phyloP scores from a whole-genome alignment of 2,329 filamentous ascomycete genomes.

The Didymella glomerata region DNA sequence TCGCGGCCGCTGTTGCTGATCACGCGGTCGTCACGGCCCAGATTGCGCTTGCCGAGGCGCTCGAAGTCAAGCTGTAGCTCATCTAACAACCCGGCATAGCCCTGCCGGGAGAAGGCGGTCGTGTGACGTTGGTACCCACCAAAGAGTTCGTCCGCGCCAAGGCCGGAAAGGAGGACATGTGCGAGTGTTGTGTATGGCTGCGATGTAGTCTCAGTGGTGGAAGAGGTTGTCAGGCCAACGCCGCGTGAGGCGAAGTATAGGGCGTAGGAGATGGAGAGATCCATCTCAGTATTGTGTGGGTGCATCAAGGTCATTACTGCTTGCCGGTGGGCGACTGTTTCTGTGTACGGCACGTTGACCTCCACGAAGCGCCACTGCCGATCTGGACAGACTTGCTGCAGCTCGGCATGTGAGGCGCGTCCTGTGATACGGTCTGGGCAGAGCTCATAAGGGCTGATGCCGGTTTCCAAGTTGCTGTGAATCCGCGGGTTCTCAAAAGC shows the following conservation, averaged over 20 bases:
- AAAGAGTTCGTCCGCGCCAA: conserved; percentile 96
- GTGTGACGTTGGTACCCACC: conserved; percentile 89
- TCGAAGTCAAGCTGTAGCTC: conserved; percentile 87
- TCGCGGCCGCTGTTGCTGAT: conserved; percentile 91
- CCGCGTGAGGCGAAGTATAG: conserved; percentile 95
- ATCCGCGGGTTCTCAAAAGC: conserved; percentile 93
- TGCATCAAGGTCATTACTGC: conserved; percentile 80
- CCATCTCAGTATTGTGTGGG: conserved; percentile 98
- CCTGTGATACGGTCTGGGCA: conserved; percentile 93
- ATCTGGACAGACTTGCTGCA: conserved; percentile 71
- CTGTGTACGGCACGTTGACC: conserved; percentile 82
- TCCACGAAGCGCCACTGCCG: conserved; percentile 85
- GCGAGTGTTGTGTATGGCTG: conserved; percentile 71
- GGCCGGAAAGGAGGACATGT: conserved; percentile 85
- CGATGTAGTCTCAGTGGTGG: conserved; percentile 36
- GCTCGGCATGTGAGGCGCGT: conserved; percentile 78
- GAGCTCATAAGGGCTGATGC: conserved; percentile 70
- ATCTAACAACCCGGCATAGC: conserved; percentile 75
- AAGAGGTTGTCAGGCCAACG: conserved; percentile 56
- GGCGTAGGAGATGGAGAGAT: conserved; percentile 90
- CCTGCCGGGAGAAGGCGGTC: conserved; percentile 73
- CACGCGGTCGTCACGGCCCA: conserved; percentile 91
- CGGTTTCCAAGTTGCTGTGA: conserved; percentile 48
- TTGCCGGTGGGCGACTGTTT: conserved; percentile 73
- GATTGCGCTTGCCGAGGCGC: conserved; percentile 89